Evolutionary conservation across 345 rosid species (phyloP).

Genomic region (Raphanus raphanistrum): DNA sequence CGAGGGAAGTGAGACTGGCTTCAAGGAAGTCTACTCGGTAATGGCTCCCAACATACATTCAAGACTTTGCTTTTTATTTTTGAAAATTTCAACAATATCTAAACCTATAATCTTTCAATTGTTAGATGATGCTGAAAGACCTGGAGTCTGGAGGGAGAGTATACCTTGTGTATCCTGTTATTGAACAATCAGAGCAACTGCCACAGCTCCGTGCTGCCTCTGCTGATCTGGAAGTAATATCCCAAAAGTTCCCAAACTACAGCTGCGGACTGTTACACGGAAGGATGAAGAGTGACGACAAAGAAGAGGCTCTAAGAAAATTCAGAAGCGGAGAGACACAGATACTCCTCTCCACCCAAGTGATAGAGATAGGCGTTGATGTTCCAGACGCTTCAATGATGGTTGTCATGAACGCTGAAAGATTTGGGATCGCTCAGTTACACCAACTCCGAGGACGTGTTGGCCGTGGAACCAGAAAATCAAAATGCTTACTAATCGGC

Average conservation of each 20-base stretch:
- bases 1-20: conserved; percentile 63
- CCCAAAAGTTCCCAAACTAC: conserved; percentile 56
- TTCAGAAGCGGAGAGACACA: conserved; percentile 85
- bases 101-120: conserved; percentile 15
- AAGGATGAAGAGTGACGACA: conserved; percentile 82
- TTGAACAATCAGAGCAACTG: conserved; percentile 88
- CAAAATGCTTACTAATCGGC: conserved; percentile 72
- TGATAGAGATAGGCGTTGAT: conserved; percentile 93
- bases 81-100: neutral
- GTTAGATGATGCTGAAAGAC: conserved; percentile 85
- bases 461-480: conserved; percentile 75
- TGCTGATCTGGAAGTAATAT: conserved; percentile 66
- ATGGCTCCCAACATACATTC: neutral
- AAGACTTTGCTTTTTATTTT: conserved; percentile 13
- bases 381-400: conserved; percentile 98
- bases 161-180: conserved; percentile 83
- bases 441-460: conserved; percentile 97
- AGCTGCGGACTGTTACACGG: conserved; percentile 91
- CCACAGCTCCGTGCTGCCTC: conserved; percentile 96
- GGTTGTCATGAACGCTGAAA: conserved; percentile 97
- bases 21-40: conserved; percentile 72
- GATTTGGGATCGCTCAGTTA: conserved; percentile 92
- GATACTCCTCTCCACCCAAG: conserved; percentile 84
- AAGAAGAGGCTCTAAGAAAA: conserved; percentile 69
- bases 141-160: conserved; percentile 74